These are phyloP conservation scores for Ustilago curta DNA, from an alignment of 1,284 basidiomycete species.

Conservation along the genomic window DNA sequence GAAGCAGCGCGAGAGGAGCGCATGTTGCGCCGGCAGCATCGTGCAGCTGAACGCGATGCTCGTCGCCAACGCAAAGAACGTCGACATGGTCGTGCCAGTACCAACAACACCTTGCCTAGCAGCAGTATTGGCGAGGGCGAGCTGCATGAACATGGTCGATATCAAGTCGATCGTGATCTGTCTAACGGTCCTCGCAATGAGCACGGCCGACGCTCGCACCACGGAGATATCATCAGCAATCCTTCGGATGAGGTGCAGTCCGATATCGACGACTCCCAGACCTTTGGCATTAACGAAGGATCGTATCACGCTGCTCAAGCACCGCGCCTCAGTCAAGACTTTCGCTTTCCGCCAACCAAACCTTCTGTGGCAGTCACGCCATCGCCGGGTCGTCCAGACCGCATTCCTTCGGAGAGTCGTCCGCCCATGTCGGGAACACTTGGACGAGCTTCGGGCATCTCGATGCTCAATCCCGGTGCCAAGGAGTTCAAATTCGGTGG, in stretches of 20 bases:
- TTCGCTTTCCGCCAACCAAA: slow-evolving; percentile 43
- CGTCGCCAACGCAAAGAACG: slow-evolving; percentile 25
- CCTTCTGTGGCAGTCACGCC: neutral
- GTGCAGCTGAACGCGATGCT: slow-evolving; percentile 35
- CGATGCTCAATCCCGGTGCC: slow-evolving; percentile 52
- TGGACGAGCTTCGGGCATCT: slow-evolving; percentile 35
- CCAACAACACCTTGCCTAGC: slow-evolving; percentile 56
- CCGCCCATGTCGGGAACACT: slow-evolving; percentile 29
- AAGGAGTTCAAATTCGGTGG: slow-evolving; percentile 56
- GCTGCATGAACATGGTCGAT: slow-evolving; percentile 14
- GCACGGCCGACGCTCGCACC: slow-evolving; percentile 3
- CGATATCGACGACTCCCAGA: slow-evolving; percentile 38
- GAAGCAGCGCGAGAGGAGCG: slow-evolving; percentile 55
- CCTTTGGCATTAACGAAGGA: slow-evolving; percentile 39
- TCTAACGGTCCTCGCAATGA: neutral
- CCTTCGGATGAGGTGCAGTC: slow-evolving; percentile 53
- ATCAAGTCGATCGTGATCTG: slow-evolving; percentile 1
- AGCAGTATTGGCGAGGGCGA: slow-evolving; percentile 53
- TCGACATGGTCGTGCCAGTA: slow-evolving; percentile 39
- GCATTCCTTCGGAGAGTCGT: neutral
- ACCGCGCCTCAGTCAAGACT: slow-evolving; percentile 46
- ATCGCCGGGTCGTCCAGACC: neutral
- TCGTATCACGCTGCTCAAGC: slow-evolving; percentile 4
- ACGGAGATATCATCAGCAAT: slow-evolving; percentile 52
- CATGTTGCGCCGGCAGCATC: slow-evolving; percentile 38